These are phyloP conservation scores for Chlamydomonas applanata DNA, from an alignment of 139 green algal genomes.

Conservation along the genomic window DNA sequence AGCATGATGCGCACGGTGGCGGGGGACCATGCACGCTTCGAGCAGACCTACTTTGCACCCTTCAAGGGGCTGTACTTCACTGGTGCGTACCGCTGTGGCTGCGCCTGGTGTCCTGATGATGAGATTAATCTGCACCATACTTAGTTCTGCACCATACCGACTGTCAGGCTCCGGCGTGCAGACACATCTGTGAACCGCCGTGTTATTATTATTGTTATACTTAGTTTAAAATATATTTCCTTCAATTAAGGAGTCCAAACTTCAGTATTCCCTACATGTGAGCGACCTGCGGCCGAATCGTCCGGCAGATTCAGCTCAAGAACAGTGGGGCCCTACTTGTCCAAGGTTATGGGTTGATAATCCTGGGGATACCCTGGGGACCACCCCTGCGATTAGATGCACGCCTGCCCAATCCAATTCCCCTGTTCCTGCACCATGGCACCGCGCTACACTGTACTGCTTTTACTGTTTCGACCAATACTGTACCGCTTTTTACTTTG, in stretches of 20 bases:
- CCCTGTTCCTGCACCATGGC: slow-evolving; percentile 39
- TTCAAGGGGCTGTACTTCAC: slow-evolving; percentile 83
- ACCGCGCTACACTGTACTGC: slow-evolving; percentile 80
- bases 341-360: too few relatives aligned
- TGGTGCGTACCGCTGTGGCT: slow-evolving; percentile 11
- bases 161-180: too few relatives aligned
- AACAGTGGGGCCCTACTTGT: too few relatives aligned
- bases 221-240: too few relatives aligned
- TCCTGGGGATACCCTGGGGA: too few relatives aligned
- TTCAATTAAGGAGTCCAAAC: too few relatives aligned
- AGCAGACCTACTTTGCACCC: slow-evolving; percentile 92
- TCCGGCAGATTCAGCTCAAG: too few relatives aligned
- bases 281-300: too few relatives aligned
- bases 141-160: not conserved
- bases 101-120: not conserved
- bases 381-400: too few relatives aligned
- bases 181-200: too few relatives aligned
- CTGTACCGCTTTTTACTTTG: not conserved
- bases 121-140: not conserved
- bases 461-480: not conserved
- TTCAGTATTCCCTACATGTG: too few relatives aligned
- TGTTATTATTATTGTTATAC: too few relatives aligned
- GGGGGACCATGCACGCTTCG: slow-evolving; percentile 91
- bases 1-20: slow-evolving; percentile 80
- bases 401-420: not conserved